Evolutionary conservation across 129 eudicot species (phyloP), one percentile per base, ranked within the genome.

Genomic region (Arctium lappa): DNA sequence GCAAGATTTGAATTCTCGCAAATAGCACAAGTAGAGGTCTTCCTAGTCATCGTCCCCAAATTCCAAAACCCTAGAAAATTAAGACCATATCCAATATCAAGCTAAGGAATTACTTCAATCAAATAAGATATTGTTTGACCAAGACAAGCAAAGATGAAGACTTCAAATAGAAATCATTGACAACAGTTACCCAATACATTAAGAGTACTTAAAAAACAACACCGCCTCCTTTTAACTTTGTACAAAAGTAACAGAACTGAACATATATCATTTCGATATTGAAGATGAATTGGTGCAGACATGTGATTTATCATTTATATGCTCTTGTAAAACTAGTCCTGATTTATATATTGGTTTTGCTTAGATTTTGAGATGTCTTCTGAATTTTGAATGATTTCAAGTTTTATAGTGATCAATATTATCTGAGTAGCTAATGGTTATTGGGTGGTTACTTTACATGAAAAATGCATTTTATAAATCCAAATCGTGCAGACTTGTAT

Each of bases 1-100:
- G 98, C 88, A 56, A 90, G 92, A 83, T 91, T 94, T 0, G 91
- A 79, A 81, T 86, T 94, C 80, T 94, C 98, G 73, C 98, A 94
- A 33, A 94, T 70, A 27, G 86, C 96, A 85, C 98, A 94, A 79
- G 76, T 79, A 39, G 86, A 83, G 44, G 84, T 34, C 79, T 89
- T 94, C 63, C 90, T 86, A 34, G 83, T 87, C 88, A 86, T 85
- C 80, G 50, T 88, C 78, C 68, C 80, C 83, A 18, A 79, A 66
- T 72, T 80, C 72, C 44, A 69, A 80, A 88, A 80, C 81, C 83
- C 87, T 81, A 74, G 37, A 66, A 60, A 4, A 3, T 37, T 16
- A 60, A 69, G 36, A 15, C 3, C n/a, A 22, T 50, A 8, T 1
- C 6, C 10, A 33, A 56, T 56, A 77, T 40, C 37, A 60, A 71